These are phyloP conservation scores for Fusarium tuaranense DNA, from an alignment of 2,329 filamentous ascomycete species.

Conservation along the genomic window DNA sequence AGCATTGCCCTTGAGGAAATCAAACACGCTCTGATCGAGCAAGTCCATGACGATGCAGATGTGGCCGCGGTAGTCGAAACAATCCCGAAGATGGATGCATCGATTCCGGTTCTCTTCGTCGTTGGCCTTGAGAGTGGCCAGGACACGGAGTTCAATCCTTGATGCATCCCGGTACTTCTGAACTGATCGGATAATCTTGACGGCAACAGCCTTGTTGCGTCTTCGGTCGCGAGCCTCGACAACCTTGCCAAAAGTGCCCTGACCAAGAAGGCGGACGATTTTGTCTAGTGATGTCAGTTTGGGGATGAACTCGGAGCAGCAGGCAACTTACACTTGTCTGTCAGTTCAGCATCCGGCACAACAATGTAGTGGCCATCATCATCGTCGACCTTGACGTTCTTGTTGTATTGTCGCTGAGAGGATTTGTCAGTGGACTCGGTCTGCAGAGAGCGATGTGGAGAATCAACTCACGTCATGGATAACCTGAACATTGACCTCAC, in stretches of 20 bases:
- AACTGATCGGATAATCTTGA: slow-evolving; percentile 98
- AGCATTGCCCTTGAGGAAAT: slow-evolving; percentile 94
- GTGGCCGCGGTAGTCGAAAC: slow-evolving; percentile 96
- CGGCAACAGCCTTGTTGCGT: slow-evolving; percentile 83
- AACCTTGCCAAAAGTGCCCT: slow-evolving; percentile 98
- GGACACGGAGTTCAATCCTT: slow-evolving; percentile 90
- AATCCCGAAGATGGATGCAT: slow-evolving; percentile 96
- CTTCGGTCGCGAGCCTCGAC: slow-evolving; percentile 89
- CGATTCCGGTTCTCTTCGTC: slow-evolving; percentile 93
- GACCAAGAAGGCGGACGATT: slow-evolving; percentile 89
- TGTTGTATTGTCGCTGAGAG: slow-evolving; percentile 55
- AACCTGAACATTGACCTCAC: slow-evolving; percentile 76
- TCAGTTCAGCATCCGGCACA: slow-evolving; percentile 85
- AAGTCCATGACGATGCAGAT: slow-evolving; percentile 87
- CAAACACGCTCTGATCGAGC: slow-evolving; percentile 95
- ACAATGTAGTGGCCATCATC: slow-evolving; percentile 98
- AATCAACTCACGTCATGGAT: slow-evolving; percentile 70
- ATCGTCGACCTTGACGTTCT: slow-evolving; percentile 86
- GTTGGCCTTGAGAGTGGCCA: slow-evolving; percentile 92
- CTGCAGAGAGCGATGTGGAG: slow-evolving; percentile 8
- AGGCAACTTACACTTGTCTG: slow-evolving; percentile 83
- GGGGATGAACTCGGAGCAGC: neutral
- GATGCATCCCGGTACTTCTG: slow-evolving; percentile 98
- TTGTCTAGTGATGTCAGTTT: slow-evolving; percentile 70
- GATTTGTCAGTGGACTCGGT: slow-evolving; percentile 24